Conservation (phyloP, 2,329 filamentous ascomycete genomes). For the Diplodia scrobiculata region DNA sequence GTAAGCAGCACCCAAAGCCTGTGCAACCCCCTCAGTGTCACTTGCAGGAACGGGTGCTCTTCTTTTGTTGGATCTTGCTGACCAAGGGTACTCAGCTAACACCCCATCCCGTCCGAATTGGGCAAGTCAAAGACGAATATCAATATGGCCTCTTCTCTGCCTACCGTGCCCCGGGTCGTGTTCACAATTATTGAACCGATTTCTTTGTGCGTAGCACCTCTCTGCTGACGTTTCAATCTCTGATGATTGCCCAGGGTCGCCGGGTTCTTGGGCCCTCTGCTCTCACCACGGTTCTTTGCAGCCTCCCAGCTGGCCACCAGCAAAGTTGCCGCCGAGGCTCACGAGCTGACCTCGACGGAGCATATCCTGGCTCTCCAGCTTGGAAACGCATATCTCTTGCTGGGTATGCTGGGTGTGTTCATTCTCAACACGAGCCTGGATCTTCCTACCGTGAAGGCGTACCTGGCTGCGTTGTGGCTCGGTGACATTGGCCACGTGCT, state of each 20-base stretch:
- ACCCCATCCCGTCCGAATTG: neutral
- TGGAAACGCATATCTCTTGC: conserved; percentile 68
- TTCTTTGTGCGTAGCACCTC: conserved; percentile 30
- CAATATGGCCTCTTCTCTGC: conserved; percentile 32
- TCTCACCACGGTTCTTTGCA: conserved; percentile 32
- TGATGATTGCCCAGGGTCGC: conserved; percentile 29
- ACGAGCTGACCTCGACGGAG: conserved; percentile 21
- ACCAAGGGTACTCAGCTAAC: neutral
- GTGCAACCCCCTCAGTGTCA: neutral
- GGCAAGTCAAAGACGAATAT: neutral
- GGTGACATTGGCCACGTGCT: conserved; percentile 70
- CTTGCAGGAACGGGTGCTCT: neutral
- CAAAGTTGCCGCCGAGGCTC: conserved; percentile 10
- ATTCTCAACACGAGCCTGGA: conserved; percentile 67
- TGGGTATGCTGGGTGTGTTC: conserved; percentile 65
- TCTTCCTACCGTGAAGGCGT: conserved; percentile 65
- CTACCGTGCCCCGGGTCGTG: conserved; percentile 30
- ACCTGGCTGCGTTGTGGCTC: conserved; percentile 64
- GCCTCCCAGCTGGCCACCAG: conserved; percentile 31
- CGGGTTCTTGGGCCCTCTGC: conserved; percentile 32
- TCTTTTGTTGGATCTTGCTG: neutral
- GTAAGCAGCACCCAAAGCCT: neutral
- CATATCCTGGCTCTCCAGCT: conserved; percentile 67
- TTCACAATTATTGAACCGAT: conserved; percentile 34
- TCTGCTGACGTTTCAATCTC: neutral